Evolutionary conservation across 140 eudicot species (phyloP), one percentile per base, ranked within the genome.

Genomic region (Cichorium intybus): DNA sequence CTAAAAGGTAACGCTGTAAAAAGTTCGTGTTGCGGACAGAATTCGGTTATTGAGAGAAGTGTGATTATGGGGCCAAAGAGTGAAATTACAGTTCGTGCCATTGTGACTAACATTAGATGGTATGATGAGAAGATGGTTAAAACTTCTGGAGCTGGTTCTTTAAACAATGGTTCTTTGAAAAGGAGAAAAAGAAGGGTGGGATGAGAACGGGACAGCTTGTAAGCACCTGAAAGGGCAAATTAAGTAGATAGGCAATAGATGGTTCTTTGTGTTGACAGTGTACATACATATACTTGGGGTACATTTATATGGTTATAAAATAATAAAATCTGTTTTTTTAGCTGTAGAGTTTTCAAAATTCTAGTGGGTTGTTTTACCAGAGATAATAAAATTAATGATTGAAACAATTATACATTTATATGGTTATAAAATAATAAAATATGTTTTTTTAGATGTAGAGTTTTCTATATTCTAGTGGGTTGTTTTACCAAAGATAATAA

Each of bases 21-120:
- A 31, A 80, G 77, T 49, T 68, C 84, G 18, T 24, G 74, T 45
- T 80, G 88, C 18, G 97, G 97, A 59, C 95, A 84, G 47, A 81
- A 60, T 53, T 79, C 88, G 24, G 61, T 87, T 26, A 56, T 90
- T 2, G 95, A 87, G 76, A 82, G 79, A 65, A 81, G 53, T 39
- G 59, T 71, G 24, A 49, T 64, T 15, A 46, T 70, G 56, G 57
- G 52, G 8, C 93, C 95, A 53, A 84, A 79, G 66, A 80, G 69
- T 20, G 94, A 87, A 57, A 54, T 66, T 35, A 24, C 56, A 20
- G 75, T 74, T 34, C 82, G 80, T 67, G 95, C 93, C 47, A 59
- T 90, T 24, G 87, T 77, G 16, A 90, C 97, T 52, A 86, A 84
- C 56, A 71, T 81, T 11, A 33, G 70, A 7, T 74, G 79, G 73